phyloP scores from a whole-genome alignment of 2,329 filamentous ascomycete species.

The Trichoderma sp. region DNA sequence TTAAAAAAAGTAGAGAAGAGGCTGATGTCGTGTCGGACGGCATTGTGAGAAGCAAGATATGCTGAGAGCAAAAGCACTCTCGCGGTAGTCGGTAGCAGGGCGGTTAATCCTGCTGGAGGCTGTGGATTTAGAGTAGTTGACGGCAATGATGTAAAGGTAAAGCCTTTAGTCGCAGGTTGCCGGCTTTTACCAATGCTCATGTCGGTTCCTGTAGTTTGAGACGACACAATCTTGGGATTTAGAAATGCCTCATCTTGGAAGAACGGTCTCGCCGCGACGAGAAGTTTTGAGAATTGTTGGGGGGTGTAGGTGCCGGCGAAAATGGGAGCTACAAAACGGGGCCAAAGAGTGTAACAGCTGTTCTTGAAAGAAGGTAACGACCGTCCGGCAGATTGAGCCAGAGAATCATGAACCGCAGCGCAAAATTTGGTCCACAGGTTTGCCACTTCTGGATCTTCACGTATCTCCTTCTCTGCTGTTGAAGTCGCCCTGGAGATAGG shows the following conservation, averaged over 20 bases:
- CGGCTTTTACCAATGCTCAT: background rate
- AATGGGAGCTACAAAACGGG: conserved; percentile 78
- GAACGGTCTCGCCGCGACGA: conserved; percentile 68
- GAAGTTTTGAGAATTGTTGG: conserved; percentile 80
- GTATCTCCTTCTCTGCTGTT: background rate
- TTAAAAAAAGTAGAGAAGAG: conserved; percentile 74
- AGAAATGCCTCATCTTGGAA: conserved; percentile 74
- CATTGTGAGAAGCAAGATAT: conserved; percentile 81
- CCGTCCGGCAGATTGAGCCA: conserved; percentile 77
- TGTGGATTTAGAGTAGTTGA: background rate
- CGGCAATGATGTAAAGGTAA: background rate
- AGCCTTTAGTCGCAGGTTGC: background rate
- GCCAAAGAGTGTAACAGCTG: conserved; percentile 77
- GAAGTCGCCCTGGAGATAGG: conserved; percentile 49
- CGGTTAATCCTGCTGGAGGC: conserved; percentile 48
- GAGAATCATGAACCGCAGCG: conserved; percentile 81
- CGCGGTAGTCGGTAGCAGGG: conserved; percentile 69
- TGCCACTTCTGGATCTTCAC: conserved; percentile 50
- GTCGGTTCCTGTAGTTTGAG: background rate
- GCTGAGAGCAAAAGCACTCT: conserved; percentile 74
- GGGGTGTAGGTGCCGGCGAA: conserved; percentile 70
- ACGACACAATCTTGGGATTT: conserved; percentile 61
- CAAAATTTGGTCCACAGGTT: conserved; percentile 82
- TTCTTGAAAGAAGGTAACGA: conserved; percentile 73
- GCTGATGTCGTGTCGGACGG: conserved; percentile 68